Conservation (phyloP, 495 filamentous ascomycete species). For the Penicillium silybi region DNA sequence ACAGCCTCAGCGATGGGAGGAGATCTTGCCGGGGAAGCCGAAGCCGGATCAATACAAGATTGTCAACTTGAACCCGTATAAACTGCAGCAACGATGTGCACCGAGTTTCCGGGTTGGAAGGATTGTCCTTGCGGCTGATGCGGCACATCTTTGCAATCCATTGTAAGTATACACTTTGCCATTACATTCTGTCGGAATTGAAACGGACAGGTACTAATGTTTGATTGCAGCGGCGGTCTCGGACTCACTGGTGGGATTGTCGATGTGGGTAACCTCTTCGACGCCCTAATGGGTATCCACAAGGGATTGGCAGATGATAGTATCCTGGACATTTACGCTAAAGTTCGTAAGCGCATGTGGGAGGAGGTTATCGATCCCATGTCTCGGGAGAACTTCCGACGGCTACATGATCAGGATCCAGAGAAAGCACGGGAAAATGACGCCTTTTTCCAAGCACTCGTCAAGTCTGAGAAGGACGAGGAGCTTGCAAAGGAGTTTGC, state of each 20-base stretch:
- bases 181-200: not conserved
- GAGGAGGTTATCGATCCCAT: conserved; percentile 53
- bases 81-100: conserved; percentile 59
- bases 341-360: conserved; percentile 54
- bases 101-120: conserved; percentile 52
- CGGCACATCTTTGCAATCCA: conserved; percentile 44
- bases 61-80: conserved; percentile 53
- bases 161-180: conserved; percentile 27
- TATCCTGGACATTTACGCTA: conserved; percentile 56
- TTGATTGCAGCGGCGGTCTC: conserved; percentile 43
- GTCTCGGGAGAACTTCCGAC: conserved; percentile 48
- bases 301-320: conserved; percentile 49
- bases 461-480: conserved; percentile 22
- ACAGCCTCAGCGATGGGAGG: conserved; percentile 50
- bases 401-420: conserved; percentile 33
- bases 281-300: conserved; percentile 54
- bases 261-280: conserved; percentile 55
- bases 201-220: not conserved
- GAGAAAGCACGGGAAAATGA: conserved; percentile 33
- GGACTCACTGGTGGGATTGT: conserved; percentile 60
- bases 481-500: conserved; percentile 20
- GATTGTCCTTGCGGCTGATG: conserved; percentile 57
- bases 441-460: conserved; percentile 33
- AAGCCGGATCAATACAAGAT: conserved; percentile 55
- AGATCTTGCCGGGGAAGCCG: conserved; percentile 56